phyloP scores from a whole-genome alignment of 1,139 yeast species.

The Nakaseomyces bracarensis region DNA sequence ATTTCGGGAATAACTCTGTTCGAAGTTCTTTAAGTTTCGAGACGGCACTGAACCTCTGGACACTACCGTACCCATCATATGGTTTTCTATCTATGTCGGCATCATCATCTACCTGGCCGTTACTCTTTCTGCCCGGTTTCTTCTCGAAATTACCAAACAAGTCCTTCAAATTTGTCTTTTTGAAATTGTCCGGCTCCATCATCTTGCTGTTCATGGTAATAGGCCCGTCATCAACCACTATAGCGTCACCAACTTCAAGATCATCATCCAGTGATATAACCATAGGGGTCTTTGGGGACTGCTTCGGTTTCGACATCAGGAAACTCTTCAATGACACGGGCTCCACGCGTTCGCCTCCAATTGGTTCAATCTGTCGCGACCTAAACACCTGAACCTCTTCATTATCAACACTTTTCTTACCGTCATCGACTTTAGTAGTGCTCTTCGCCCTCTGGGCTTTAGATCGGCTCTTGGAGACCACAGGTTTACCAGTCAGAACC shows the following conservation, averaged over 20 bases:
- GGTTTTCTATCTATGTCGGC: neutral
- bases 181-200: conserved; percentile 2
- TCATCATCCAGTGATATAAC: conserved; percentile 1
- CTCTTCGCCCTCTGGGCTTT: neutral
- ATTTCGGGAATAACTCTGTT: neutral
- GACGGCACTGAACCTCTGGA: neutral
- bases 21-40: conserved; percentile 1
- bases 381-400: neutral
- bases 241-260: neutral
- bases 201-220: conserved; percentile 3
- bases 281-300: neutral
- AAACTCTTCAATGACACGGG: conserved; percentile 4
- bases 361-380: conserved; percentile 4
- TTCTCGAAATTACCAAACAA: conserved; percentile 2
- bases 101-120: neutral
- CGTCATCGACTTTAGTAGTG: neutral
- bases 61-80: neutral
- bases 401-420: too few relatives aligned
- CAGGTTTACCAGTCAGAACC: conserved; percentile 7
- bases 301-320: conserved; percentile 1
- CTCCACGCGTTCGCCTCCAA: neutral
- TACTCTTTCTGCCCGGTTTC: neutral
- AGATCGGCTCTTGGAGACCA: neutral
- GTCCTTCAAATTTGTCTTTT: conserved; percentile 3
- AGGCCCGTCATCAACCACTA: neutral